Conservation (phyloP, 179 eudicot species). For the Pouteria campechiana region DNA sequence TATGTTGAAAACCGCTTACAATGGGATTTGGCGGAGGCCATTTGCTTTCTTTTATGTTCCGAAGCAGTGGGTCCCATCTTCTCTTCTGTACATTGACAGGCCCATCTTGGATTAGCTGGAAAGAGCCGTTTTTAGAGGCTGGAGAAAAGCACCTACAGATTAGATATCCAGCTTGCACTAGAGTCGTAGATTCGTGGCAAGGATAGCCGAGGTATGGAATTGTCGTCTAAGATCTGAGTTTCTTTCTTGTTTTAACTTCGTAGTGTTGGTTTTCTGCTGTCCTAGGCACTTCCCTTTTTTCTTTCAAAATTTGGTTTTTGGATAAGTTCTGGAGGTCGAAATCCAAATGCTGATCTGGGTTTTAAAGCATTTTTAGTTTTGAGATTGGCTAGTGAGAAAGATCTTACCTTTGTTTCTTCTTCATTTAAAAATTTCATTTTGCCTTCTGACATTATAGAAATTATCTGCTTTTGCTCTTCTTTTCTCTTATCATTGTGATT, state of each 20-base stretch:
- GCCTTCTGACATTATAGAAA: too few relatives aligned
- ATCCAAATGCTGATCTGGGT: too few relatives aligned
- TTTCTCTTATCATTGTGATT: too few relatives aligned
- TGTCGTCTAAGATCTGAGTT: neutral
- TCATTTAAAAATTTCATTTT: too few relatives aligned
- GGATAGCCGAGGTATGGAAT: conserved; percentile 3
- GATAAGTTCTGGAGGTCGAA: too few relatives aligned
- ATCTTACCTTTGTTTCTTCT: too few relatives aligned
- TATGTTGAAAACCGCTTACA: neutral
- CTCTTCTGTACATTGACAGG: conserved; percentile 21
- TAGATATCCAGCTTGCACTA: conserved; percentile 12
- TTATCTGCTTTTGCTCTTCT: too few relatives aligned
- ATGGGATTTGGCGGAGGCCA: neutral
- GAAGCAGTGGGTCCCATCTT: conserved; percentile 27
- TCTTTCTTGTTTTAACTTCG: neutral
- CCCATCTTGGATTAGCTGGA: conserved; percentile 59
- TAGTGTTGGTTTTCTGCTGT: neutral
- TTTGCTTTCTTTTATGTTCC: conserved; percentile 5
- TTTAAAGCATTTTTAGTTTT: too few relatives aligned
- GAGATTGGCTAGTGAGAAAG: too few relatives aligned
- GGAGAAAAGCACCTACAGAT: conserved; percentile 15
- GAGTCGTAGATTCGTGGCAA: conserved; percentile 17
- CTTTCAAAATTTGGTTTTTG: neutral
- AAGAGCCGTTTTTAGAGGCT: conserved; percentile 24
- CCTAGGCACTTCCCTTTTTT: neutral